These are phyloP conservation scores for Aspergillus aculeatus DNA, from an alignment of 2,329 filamentous ascomycete species.

Conservation along the genomic window DNA sequence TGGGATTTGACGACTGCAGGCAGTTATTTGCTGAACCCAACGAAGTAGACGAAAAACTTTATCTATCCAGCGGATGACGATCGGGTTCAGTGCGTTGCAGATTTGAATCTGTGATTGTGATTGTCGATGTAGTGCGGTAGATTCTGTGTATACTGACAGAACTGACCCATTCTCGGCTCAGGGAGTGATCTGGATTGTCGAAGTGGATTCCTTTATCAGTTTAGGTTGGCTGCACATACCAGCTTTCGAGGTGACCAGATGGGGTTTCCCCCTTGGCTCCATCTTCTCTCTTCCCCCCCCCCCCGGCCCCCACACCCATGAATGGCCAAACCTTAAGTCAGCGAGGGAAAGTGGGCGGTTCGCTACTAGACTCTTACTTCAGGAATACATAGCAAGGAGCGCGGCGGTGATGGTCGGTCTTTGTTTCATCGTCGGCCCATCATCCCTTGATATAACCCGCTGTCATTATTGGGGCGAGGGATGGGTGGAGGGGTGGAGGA, in stretches of 20 bases:
- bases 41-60: neutral
- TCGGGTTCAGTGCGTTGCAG: neutral
- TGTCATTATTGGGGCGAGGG: neutral
- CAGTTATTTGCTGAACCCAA: neutral
- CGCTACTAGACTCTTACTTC: neutral
- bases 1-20: neutral
- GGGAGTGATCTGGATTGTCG: neutral
- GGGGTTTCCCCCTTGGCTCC: neutral
- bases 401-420: neutral
- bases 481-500: too few relatives aligned
- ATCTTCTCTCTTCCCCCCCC: neutral
- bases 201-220: neutral
- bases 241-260: neutral
- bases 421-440: neutral
- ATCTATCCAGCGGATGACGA: constrained; percentile 1
- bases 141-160: neutral
- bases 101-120: neutral
- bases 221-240: too few relatives aligned
- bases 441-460: constrained; percentile 4
- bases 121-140: neutral
- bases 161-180: too few relatives aligned
- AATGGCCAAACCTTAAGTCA: constrained; percentile 4
- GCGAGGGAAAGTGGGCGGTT: neutral
- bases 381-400: neutral
- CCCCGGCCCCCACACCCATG: neutral